Evolutionary conservation across 352 stramenopile genomes (phyloP).

Genomic region (Hyaloperonospora brassicae): DNA sequence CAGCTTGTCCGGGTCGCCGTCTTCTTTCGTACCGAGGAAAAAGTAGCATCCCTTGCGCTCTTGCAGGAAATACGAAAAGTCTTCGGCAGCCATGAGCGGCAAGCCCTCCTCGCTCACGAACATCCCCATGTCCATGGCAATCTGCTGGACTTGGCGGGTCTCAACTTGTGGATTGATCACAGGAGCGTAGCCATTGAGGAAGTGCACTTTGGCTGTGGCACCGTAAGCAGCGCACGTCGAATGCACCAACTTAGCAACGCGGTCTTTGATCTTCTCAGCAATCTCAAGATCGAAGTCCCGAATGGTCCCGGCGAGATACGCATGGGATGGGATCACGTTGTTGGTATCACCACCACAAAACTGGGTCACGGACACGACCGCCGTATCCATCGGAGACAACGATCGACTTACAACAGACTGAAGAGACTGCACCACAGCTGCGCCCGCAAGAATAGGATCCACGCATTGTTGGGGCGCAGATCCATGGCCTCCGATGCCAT

Average conservation of each 20-base stretch:
- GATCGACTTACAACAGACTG: constrained; percentile 90
- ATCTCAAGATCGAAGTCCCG: constrained; percentile 86
- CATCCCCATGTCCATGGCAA: constrained; percentile 59
- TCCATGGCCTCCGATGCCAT: constrained; percentile 90
- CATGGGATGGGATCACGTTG: constrained; percentile 90
- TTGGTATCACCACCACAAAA: constrained; percentile 89
- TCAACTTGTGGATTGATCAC: constrained; percentile 77
- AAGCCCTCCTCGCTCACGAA: constrained; percentile 73
- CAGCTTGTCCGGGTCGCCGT: constrained; percentile 40
- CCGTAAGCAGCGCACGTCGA: constrained; percentile 81
- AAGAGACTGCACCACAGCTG: constrained; percentile 86
- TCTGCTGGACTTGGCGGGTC: constrained; percentile 67
- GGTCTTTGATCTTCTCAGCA: constrained; percentile 71
- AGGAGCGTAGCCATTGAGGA: constrained; percentile 64
- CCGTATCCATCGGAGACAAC: constrained; percentile 86
- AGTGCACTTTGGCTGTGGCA: constrained; percentile 51
- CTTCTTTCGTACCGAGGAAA: constrained; percentile 75
- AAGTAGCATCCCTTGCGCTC: constrained; percentile 82
- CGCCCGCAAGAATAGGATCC: constrained; percentile 88
- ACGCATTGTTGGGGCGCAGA: constrained; percentile 88
- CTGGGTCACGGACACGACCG: constrained; percentile 88
- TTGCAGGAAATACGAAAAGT: constrained; percentile 89
- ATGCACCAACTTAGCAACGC: constrained; percentile 78
- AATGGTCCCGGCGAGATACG: constrained; percentile 87
- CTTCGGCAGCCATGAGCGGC: constrained; percentile 91